Evolutionary conservation across 2,329 filamentous ascomycete genomes (phyloP).

Genomic region (Ophiostoma montium): DNA sequence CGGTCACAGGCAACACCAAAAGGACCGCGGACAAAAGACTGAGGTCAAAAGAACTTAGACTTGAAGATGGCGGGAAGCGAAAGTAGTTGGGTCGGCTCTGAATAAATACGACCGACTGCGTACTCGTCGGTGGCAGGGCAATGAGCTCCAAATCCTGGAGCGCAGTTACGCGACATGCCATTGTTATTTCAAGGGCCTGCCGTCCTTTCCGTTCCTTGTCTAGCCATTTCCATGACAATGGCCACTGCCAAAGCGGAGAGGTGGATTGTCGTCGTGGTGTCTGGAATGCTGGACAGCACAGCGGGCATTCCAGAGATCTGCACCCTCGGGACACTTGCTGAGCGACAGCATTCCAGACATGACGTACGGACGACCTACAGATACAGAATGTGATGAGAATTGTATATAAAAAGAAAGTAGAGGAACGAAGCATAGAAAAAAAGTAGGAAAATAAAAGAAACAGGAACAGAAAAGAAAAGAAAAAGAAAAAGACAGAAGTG

Average conservation of each 20-base stretch:
- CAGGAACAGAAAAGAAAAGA: background rate
- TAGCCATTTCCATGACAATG: no score
- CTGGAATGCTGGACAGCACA: background rate
- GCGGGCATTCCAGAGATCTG: background rate
- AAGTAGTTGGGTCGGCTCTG: background rate
- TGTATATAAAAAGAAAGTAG: no score
- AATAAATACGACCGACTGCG: background rate
- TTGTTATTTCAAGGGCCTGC: no score
- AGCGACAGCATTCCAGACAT: conserved; percentile 3
- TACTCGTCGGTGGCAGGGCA: conserved; percentile 9
- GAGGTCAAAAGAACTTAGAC: no score
- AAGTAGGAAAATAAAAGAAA: background rate
- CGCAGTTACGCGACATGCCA: no score
- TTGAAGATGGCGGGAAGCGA: conserved; percentile 1
- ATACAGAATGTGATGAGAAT: no score
- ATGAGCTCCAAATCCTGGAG: background rate
- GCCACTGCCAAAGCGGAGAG: background rate
- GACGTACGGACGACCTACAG: no score
- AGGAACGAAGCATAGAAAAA: background rate
- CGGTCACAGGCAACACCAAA: no score
- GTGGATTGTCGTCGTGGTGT: background rate
- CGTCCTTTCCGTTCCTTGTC: no score
- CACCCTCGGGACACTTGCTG: background rate
- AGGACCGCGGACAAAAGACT: no score
- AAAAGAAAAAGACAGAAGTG: background rate